Evolutionary conservation across 2,329 filamentous ascomycete genomes (phyloP).

Genomic region (Penicillium sp.): DNA sequence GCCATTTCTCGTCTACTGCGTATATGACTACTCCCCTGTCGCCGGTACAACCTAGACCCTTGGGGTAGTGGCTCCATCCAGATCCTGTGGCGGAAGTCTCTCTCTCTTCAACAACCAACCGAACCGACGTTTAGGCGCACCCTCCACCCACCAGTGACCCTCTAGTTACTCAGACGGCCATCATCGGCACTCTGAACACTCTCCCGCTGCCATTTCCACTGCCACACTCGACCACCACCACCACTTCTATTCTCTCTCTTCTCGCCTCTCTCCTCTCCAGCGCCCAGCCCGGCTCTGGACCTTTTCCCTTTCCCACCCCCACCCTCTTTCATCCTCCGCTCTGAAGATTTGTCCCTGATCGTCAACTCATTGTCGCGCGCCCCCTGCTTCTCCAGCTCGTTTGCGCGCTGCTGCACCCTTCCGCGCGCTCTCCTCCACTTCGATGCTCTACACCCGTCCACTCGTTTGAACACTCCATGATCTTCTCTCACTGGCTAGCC

Average conservation of each 20-base stretch:
- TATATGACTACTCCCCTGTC: neutral
- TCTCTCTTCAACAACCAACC: neutral
- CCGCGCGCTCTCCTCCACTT: conserved; percentile 1
- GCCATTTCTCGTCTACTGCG: no score
- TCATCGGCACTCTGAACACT: neutral
- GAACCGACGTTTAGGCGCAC: neutral
- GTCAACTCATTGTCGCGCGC: neutral
- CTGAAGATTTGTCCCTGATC: conserved; percentile 1
- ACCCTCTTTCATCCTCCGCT: neutral
- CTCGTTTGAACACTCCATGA: conserved; percentile 23
- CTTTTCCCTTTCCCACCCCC: conserved; percentile 7
- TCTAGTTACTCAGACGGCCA: neutral
- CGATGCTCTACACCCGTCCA: conserved; percentile 18
- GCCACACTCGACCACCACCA: no score
- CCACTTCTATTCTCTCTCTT: neutral
- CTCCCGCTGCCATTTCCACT: neutral
- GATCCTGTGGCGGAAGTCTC: neutral
- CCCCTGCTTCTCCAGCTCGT: neutral
- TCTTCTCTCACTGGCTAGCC: conserved; percentile 26
- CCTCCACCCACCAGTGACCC: neutral
- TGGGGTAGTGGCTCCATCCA: neutral
- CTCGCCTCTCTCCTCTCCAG: neutral
- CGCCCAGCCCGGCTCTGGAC: conserved; percentile 7
- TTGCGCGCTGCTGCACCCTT: neutral
- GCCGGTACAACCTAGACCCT: neutral